Evolutionary conservation across 352 stramenopile species (phyloP).

Genomic region (Pythium vanterpoolii): DNA sequence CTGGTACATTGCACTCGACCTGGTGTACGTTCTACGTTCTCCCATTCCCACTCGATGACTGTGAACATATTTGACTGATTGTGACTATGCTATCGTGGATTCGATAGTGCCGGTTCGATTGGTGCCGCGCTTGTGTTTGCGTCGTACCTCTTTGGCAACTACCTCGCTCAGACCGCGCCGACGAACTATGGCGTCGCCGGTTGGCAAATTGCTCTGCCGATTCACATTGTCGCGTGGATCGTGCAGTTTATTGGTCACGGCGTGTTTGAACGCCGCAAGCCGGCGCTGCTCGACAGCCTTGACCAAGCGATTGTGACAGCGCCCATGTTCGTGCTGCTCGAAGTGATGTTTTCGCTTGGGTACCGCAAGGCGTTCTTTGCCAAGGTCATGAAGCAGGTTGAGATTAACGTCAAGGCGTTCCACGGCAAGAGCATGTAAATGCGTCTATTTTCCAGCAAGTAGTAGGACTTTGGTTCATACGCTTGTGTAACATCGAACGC

Average conservation of each 20-base stretch:
- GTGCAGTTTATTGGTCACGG: constrained; percentile 84
- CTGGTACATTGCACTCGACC: constrained; percentile 80
- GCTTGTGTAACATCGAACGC: too few relatives aligned
- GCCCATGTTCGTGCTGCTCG: constrained; percentile 85
- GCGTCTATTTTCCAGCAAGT: too few relatives aligned
- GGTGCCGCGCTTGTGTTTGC: constrained; percentile 47
- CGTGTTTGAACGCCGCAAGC: constrained; percentile 80
- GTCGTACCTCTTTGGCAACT: constrained; percentile 58
- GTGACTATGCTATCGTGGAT: too few relatives aligned
- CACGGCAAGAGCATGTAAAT: too few relatives aligned
- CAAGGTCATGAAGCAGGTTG: constrained; percentile 51
- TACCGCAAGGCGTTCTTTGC: constrained; percentile 69
- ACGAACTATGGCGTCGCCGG: constrained; percentile 32
- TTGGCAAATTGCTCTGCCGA: constrained; percentile 51
- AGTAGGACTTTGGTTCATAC: too few relatives aligned
- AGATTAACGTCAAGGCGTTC: constrained; percentile 64
- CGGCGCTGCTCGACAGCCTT: constrained; percentile 80
- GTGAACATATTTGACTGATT: neutral
- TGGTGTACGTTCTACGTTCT: constrained; percentile 28
- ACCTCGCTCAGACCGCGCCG: constrained; percentile 36
- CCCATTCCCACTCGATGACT: neutral
- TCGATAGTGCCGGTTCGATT: constrained; percentile 40
- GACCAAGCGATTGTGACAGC: constrained; percentile 82
- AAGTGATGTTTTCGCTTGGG: constrained; percentile 71
- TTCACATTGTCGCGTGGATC: constrained; percentile 69